Evolutionary conservation across 202 grass and related monocot genomes (phyloP).

Genomic region (Schoenoplectus triqueter): DNA sequence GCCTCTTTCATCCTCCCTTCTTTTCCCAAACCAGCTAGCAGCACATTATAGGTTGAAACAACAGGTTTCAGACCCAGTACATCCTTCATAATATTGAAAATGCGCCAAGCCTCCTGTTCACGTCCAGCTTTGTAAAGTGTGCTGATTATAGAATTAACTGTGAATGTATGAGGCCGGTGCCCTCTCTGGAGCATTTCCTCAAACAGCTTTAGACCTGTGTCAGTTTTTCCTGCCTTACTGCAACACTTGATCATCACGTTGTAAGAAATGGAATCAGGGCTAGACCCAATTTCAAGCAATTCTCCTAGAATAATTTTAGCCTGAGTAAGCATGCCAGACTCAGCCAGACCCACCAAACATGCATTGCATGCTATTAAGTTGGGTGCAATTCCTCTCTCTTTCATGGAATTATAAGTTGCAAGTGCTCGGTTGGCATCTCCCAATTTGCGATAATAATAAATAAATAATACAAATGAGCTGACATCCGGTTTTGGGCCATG

Average conservation of each 20-base stretch:
- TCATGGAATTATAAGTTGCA: constrained; percentile 74
- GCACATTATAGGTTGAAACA: constrained; percentile 76
- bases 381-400: constrained; percentile 73
- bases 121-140: constrained; percentile 79
- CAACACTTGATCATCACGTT: constrained; percentile 98
- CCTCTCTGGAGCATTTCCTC: constrained; percentile 73
- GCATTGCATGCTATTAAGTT: constrained; percentile 86
- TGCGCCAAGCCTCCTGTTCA: constrained; percentile 72
- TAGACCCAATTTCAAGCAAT: constrained; percentile 69
- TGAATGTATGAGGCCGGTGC: constrained; percentile 65
- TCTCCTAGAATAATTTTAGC: constrained; percentile 84
- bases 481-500: constrained; percentile 72
- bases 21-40: constrained; percentile 86
- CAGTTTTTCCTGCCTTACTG: constrained; percentile 67
- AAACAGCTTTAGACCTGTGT: constrained; percentile 79
- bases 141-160: constrained; percentile 80
- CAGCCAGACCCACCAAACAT: constrained; percentile 76
- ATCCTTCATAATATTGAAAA: constrained; percentile 69
- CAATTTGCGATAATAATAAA: constrained; percentile 84
- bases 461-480: constrained; percentile 83
- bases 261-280: constrained; percentile 82
- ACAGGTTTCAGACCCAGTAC: constrained; percentile 69
- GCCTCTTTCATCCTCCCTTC: constrained; percentile 82
- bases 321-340: constrained; percentile 69
- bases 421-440: constrained; percentile 73